These are phyloP conservation scores for Mortierella sp. DNA, from an alignment of 371 early-diverging fungal species.

Conservation along the genomic window DNA sequence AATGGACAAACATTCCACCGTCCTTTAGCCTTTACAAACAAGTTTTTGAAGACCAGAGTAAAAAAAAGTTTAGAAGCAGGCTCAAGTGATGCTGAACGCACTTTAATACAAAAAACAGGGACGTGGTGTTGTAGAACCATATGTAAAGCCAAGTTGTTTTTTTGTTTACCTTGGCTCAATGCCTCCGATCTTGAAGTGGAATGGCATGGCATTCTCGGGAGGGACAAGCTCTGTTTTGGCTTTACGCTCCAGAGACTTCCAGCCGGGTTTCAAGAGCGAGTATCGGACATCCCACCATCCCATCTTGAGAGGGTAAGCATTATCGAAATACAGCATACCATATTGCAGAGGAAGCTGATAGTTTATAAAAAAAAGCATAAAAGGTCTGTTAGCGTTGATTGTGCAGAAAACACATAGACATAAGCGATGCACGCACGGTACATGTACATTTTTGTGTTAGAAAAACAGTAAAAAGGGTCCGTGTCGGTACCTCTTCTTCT, in stretches of 20 bases:
- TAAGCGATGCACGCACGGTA: too few species aligned
- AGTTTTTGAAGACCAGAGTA: neutral
- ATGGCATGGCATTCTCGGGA: slow-evolving; percentile 54
- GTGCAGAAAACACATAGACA: too few species aligned
- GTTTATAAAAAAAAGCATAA: neutral
- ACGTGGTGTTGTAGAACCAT: too few species aligned
- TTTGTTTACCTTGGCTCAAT: slow-evolving; percentile 60
- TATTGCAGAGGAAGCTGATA: slow-evolving; percentile 29
- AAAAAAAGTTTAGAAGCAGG: too few species aligned
- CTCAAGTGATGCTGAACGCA: too few species aligned
- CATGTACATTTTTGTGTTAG: neutral
- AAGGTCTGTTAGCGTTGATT: neutral
- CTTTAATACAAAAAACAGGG: too few species aligned
- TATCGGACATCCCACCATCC: slow-evolving; percentile 42
- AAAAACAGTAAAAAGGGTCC: neutral
- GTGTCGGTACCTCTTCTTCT: slow-evolving; percentile 33
- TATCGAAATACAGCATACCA: slow-evolving; percentile 38
- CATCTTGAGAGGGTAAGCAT: slow-evolving; percentile 40
- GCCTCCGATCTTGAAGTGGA: slow-evolving; percentile 53
- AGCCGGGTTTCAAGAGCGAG: slow-evolving; percentile 25
- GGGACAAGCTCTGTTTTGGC: slow-evolving; percentile 53
- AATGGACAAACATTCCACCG: slow-evolving; percentile 64
- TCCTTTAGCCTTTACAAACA: slow-evolving; percentile 50
- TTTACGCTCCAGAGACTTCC: slow-evolving; percentile 34
- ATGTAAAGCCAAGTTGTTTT: too few species aligned